These are phyloP conservation scores for Paecilomyces variotii DNA, from an alignment of 2,329 filamentous ascomycete species.

Conservation along the genomic window DNA sequence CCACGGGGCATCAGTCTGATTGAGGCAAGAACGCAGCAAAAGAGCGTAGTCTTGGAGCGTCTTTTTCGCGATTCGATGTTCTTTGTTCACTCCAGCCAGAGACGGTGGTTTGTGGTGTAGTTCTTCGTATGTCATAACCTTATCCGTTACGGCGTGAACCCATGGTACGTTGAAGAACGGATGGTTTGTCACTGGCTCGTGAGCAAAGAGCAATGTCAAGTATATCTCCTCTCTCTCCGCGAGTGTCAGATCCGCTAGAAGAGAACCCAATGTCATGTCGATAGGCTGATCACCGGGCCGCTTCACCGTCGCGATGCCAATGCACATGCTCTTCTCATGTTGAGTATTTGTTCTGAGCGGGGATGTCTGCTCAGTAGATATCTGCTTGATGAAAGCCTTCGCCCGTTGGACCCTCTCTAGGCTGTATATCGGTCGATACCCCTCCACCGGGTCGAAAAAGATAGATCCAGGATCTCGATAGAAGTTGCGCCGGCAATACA, in stretches of 20 bases:
- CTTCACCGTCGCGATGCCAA: conserved; percentile 38
- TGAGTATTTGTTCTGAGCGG: background rate
- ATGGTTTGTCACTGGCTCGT: conserved; percentile 33
- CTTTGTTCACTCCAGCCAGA: conserved; percentile 9
- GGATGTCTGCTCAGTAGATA: background rate
- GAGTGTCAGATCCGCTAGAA: conserved; percentile 34
- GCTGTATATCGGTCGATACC: conserved; percentile 17
- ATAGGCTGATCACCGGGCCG: conserved; percentile 34
- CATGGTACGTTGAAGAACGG: conserved; percentile 36
- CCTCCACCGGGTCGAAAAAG: conserved; percentile 15
- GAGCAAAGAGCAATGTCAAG: conserved; percentile 38
- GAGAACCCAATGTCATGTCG: conserved; percentile 33
- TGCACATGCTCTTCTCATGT: conserved; percentile 23
- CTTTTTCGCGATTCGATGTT: conserved; percentile 26
- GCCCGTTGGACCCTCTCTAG: conserved; percentile 13
- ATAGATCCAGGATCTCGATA: conserved; percentile 15
- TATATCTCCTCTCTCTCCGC: conserved; percentile 34
- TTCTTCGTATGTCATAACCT: conserved; percentile 33
- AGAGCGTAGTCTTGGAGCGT: conserved; percentile 38
- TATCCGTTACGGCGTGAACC: conserved; percentile 32
- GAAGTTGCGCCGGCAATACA: conserved; percentile 12
- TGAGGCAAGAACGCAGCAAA: conserved; percentile 33
- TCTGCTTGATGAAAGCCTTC: conserved; percentile 2
- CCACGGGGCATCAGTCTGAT: conserved; percentile 30
- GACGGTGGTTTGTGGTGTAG: conserved; percentile 10